phyloP scores from a whole-genome alignment of 1,284 basidiomycete species.

The Hymenochaete sp. region DNA sequence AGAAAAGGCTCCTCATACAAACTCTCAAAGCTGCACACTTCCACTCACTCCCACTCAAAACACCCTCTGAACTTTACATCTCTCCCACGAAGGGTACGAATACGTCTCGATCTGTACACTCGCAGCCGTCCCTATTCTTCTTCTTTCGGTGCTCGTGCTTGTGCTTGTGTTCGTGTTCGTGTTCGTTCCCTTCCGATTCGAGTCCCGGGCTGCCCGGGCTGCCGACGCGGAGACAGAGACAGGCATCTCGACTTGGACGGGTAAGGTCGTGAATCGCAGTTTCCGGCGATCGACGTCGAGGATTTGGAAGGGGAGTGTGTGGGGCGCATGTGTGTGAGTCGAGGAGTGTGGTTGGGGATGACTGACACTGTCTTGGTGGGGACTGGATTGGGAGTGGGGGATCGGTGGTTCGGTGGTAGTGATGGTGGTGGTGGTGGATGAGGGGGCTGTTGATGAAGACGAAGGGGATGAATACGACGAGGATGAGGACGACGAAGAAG shows the following conservation, averaged over 20 bases:
- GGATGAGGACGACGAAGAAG: slow-evolving; percentile 7
- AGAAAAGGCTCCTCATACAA: not conserved
- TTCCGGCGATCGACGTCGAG: slow-evolving; percentile 40
- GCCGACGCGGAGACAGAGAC: too few species aligned
- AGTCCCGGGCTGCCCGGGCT: too few species aligned
- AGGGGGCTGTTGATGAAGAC: not conserved
- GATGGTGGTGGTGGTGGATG: not conserved
- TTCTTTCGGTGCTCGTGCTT: slow-evolving; percentile 20
- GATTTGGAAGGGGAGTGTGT: slow-evolving; percentile 40
- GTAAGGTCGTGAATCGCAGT: slow-evolving; percentile 41
- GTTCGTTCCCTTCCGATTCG: too few species aligned
- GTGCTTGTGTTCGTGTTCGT: slow-evolving; percentile 24
- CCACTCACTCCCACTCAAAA: not conserved
- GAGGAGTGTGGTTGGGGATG: too few species aligned
- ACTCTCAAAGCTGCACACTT: not conserved
- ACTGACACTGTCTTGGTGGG: too few species aligned
- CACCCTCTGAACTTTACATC: slow-evolving; percentile 40
- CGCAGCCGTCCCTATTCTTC: slow-evolving; percentile 25
- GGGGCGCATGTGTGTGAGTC: slow-evolving; percentile 17
- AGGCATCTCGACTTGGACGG: slow-evolving; percentile 36
- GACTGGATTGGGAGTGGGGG: too few species aligned
- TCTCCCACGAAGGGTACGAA: slow-evolving; percentile 52
- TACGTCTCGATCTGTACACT: slow-evolving; percentile 39
- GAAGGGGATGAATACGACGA: too few species aligned
- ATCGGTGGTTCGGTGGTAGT: not conserved